Base-by-base conservation (phyloP, 768 basidiomycete species). In the Clitopilus passeckerianus region DNA sequence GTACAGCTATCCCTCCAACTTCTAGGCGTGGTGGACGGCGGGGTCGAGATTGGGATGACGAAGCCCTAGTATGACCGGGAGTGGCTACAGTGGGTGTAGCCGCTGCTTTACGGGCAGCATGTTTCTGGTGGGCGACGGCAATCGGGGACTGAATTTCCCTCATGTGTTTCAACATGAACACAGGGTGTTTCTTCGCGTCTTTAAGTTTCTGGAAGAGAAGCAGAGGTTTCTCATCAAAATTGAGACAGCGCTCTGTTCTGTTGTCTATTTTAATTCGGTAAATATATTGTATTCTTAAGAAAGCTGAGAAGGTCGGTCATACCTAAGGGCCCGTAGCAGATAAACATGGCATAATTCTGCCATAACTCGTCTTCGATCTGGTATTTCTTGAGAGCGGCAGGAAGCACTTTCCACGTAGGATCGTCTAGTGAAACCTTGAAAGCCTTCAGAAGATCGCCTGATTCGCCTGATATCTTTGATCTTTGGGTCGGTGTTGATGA, bases 321-420 rank as follows among this genome's bases (percentile, higher is more conserved):
- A 94, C 95, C 93, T 56, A 94, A 80, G 57, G 89, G 88, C 10
- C 95, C 96, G 72, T 96, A 98, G 66, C 96, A 98, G 61, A 99
- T 98, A 75, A 99, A 99, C 89, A 99, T 91, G 27, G 97, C 97
- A 76, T 98, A 99, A 67, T 94, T 92, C 77, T 94, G 90, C 97
- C 97, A 99, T 71, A 92, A 95, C 63, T 98, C 97, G 65, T 93
- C 93, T 72, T 96, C 94, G 74, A 98, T 98, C 69, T 93, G 95
- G 72, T 99, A 99, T 73, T 98, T 98, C 77, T 98, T 98, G 63
- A 99, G 77, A 15, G 97, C 97, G 0, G 97, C 97, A 1, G 97
- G 97, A 15, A 99, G 78, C 20, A 99, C 97, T 70, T 98, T 98
- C 90, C 92, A 98, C 33, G 96, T 97, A 0, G 97, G 97, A 70